phyloP scores from a whole-genome alignment of 2,329 filamentous ascomycete species.

The Colletotrichum cordylinicola region DNA sequence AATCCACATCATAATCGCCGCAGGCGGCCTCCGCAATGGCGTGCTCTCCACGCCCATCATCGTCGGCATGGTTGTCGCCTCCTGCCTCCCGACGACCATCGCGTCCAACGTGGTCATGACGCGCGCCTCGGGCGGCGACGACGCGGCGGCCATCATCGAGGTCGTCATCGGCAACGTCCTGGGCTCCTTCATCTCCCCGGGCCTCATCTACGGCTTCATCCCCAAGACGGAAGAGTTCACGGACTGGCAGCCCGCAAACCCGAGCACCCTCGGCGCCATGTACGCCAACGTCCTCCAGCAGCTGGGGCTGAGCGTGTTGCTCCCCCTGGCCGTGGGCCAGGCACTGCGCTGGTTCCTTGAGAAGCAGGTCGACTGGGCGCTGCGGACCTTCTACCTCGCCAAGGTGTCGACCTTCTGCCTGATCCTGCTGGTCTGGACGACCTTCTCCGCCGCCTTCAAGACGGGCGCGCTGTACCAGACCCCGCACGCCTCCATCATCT shows the following conservation, averaged over 20 bases:
- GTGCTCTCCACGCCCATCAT: conserved; percentile 70
- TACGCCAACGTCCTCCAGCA: conserved; percentile 73
- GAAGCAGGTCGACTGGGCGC: conserved; percentile 56
- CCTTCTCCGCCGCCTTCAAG: conserved; percentile 70
- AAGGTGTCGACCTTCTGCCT: conserved; percentile 55
- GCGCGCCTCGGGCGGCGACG: conserved; percentile 70
- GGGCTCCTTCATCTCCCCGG: conserved; percentile 71
- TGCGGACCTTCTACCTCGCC: conserved; percentile 59
- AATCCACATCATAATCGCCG: conserved; percentile 52
- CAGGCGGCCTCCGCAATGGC: conserved; percentile 52
- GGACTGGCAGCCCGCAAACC: conserved; percentile 58
- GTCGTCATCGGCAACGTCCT: conserved; percentile 74
- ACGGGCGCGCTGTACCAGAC: conserved; percentile 66
- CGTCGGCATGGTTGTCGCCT: conserved; percentile 70
- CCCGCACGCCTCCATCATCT: conserved; percentile 65
- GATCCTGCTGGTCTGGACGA: conserved; percentile 62
- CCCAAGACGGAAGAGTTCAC: conserved; percentile 58
- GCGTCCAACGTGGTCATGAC: conserved; percentile 80
- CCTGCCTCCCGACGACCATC: conserved; percentile 76
- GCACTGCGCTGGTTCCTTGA: conserved; percentile 55
- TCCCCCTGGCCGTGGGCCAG: conserved; percentile 70
- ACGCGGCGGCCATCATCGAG: conserved; percentile 69
- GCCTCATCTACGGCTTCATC: conserved; percentile 67
- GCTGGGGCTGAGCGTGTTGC: conserved; percentile 69
- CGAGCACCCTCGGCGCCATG: conserved; percentile 61